Evolutionary conservation across 1,284 basidiomycete genomes (phyloP).

Genomic region (Peniophora sp.): DNA sequence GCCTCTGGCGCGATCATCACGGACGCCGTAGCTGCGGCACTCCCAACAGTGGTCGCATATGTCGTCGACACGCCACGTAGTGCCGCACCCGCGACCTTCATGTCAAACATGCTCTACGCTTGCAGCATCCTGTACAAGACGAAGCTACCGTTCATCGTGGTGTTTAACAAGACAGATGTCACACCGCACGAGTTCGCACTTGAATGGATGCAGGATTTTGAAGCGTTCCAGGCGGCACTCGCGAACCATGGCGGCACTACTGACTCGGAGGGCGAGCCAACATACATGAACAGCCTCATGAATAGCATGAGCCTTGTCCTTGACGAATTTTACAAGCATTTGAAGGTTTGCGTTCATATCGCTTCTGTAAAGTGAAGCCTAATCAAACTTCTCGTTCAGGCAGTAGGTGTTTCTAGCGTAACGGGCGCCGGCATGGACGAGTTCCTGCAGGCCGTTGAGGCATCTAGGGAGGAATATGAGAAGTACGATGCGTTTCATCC

Average conservation of each 20-base stretch:
- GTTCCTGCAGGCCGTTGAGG: conserved; percentile 88
- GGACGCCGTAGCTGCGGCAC: conserved; percentile 88
- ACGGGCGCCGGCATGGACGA: conserved; percentile 90
- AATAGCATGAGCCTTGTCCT: conserved; percentile 98
- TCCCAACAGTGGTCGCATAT: conserved; percentile 94
- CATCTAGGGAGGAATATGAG: conserved; percentile 83
- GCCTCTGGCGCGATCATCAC: conserved; percentile 98
- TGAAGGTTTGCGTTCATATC: conserved; percentile 53
- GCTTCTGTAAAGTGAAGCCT: neutral
- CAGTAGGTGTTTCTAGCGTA: conserved; percentile 93
- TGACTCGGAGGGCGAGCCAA: conserved; percentile 85
- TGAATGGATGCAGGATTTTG: conserved; percentile 99
- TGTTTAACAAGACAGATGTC: conserved; percentile 99
- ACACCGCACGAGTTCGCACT: conserved; percentile 85
- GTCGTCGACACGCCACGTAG: conserved; percentile 97
- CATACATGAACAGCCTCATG: conserved; percentile 99
- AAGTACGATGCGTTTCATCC: conserved; percentile 42
- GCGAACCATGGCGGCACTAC: conserved; percentile 55
- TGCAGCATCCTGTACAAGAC: conserved; percentile 99
- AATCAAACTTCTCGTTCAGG: conserved; percentile 34
- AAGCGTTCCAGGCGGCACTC: conserved; percentile 74
- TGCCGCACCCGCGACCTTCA: conserved; percentile 94
- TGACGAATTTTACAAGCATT: conserved; percentile 97
- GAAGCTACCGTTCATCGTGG: conserved; percentile 92
- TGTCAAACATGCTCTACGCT: conserved; percentile 99